phyloP scores from a whole-genome alignment of 345 rosid genomes.

The Populus tremula region DNA sequence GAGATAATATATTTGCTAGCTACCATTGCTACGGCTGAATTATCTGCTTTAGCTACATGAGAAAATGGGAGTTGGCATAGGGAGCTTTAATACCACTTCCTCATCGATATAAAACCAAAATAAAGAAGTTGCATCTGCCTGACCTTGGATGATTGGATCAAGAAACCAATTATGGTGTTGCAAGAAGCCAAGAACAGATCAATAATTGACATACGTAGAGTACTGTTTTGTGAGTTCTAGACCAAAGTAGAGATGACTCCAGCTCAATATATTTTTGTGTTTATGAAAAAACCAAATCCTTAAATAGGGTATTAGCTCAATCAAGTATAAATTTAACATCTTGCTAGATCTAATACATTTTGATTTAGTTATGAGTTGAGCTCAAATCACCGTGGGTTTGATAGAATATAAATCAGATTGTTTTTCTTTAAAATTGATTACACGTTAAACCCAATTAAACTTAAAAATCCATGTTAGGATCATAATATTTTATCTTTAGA shows the following conservation, averaged over 20 bases:
- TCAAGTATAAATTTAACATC: rapidly evolving
- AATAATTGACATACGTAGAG: not conserved
- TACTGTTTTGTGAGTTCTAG: not conserved
- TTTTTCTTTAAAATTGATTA: rapidly evolving
- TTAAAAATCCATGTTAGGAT: too few relatives aligned
- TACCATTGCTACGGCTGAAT: not conserved
- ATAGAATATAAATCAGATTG: rapidly evolving
- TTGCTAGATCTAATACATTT: rapidly evolving
- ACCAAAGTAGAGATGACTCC: not conserved
- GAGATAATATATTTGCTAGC: not conserved
- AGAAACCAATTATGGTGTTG: too few relatives aligned
- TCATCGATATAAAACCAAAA: too few relatives aligned
- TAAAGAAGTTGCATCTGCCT: too few relatives aligned
- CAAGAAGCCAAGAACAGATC: not conserved
- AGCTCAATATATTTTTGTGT: not conserved
- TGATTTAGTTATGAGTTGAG: rapidly evolving
- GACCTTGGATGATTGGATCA: too few relatives aligned
- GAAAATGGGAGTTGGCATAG: not conserved
- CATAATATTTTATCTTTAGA: too few relatives aligned
- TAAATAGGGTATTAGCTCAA: too few relatives aligned
- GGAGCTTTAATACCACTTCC: too few relatives aligned
- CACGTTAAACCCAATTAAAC: too few relatives aligned
- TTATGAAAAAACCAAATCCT: not conserved
- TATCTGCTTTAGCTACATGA: not conserved
- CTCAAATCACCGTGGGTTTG: rapidly evolving